These are phyloP conservation scores for Sonneratia alba DNA, from an alignment of 345 rosid species.

Conservation along the genomic window DNA sequence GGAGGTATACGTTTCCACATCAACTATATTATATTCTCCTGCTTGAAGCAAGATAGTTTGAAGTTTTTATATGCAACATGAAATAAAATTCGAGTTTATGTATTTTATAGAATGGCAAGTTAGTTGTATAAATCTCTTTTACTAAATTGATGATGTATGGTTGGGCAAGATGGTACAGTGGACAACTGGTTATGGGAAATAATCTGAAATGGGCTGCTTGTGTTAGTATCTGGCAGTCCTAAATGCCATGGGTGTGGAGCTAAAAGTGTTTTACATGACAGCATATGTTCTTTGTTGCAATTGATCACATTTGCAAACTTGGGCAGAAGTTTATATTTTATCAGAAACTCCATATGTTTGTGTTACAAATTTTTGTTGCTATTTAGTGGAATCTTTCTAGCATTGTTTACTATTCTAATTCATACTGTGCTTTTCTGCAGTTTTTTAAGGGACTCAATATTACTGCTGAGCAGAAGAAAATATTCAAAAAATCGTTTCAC, in stretches of 20 bases:
- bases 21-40: not conserved
- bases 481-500: conserved; percentile 65
- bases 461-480: conserved; percentile 84
- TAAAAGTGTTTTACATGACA: not conserved
- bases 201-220: not conserved
- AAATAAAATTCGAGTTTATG: not conserved
- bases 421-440: conserved; percentile 37
- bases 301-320: not conserved
- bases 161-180: not conserved
- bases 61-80: not conserved
- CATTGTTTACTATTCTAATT: not conserved
- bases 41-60: not conserved
- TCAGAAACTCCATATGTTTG: not conserved
- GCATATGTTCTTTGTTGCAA: not conserved
- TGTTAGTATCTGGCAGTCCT: not conserved
- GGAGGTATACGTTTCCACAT: conserved; percentile 41
- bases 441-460: conserved; percentile 66
- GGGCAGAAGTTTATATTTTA: not conserved
- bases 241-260: not conserved
- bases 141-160: not conserved
- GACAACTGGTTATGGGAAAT: not conserved
- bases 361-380: too few relatives aligned
- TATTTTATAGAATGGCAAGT: not conserved
- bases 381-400: not conserved
- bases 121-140: not conserved